Evolutionary conservation across 163 green algal genomes (phyloP).

Genomic region (Scenedesmus sp.): DNA sequence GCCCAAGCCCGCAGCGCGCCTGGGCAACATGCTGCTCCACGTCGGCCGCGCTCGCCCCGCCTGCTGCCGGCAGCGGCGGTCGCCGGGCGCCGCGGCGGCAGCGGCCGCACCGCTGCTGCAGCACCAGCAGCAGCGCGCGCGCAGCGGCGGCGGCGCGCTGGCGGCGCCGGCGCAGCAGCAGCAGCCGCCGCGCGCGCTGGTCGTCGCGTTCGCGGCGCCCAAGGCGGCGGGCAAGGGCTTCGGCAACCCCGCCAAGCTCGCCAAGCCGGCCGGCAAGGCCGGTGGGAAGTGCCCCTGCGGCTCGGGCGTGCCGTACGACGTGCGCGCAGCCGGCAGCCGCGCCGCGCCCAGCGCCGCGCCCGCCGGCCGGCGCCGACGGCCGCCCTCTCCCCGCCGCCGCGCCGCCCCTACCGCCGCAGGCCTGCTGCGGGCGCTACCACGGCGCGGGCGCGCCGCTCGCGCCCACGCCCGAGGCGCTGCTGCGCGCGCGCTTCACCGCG

Average conservation of each 20-base stretch:
- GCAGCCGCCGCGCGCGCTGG: too few relatives aligned
- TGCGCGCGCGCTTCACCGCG: slow-evolving; percentile 37
- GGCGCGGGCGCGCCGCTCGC: neutral
- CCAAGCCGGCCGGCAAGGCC: neutral
- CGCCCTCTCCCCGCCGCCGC: neutral
- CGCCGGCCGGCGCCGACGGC: neutral
- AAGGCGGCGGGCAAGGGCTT: slow-evolving; percentile 26
- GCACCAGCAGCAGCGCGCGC: too few relatives aligned
- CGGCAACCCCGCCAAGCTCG: slow-evolving; percentile 5
- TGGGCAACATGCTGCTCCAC: too few relatives aligned
- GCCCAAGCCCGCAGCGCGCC: too few relatives aligned
- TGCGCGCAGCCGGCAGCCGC: neutral
- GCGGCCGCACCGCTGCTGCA: too few relatives aligned
- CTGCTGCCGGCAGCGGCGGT: too few relatives aligned
- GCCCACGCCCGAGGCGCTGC: slow-evolving; percentile 40
- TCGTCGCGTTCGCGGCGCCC: too few relatives aligned
- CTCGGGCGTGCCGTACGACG: slow-evolving; percentile 28
- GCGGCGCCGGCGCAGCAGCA: too few relatives aligned
- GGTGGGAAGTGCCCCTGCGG: slow-evolving; percentile 36
- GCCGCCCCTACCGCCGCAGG: neutral
- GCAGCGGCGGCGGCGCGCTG: too few relatives aligned
- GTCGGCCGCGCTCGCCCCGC: too few relatives aligned
- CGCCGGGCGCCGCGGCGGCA: too few relatives aligned
- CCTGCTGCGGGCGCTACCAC: slow-evolving; percentile 37
- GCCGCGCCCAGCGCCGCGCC: neutral